A percentile compares a stretch with the other conserved stretches of the same genome.
These are phyloP conservation scores for Cordyceps pruinosa DNA, from an alignment of 2,329 filamentous ascomycete genomes.

Conservation along the genomic window DNA sequence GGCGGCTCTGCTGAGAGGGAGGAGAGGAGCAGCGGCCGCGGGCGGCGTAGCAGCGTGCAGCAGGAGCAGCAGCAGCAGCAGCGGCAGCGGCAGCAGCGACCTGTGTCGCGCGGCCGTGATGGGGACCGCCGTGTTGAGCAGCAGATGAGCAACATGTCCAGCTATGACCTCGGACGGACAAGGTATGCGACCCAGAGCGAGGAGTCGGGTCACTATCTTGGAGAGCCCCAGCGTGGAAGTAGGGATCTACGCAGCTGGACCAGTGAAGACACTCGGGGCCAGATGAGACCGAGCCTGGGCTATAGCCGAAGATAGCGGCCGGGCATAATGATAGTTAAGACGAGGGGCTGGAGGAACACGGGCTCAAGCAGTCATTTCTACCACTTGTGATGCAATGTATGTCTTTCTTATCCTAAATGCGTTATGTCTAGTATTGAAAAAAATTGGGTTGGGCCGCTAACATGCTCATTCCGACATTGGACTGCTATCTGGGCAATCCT, in stretches of 20 bases:
- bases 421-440: not conserved
- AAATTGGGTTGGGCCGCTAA: not conserved
- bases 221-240: not conserved
- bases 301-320: not conserved
- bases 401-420: not conserved
- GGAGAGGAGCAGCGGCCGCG: not conserved
- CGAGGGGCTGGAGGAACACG: slow-evolving; percentile 1
- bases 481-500: slow-evolving; percentile 1
- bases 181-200: not conserved
- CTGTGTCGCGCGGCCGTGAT: not conserved
- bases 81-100: not conserved
- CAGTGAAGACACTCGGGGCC: not conserved
- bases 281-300: not conserved
- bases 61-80: too few species aligned
- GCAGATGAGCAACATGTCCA: not conserved
- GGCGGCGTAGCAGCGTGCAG: not conserved
- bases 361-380: not conserved
- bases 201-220: not conserved
- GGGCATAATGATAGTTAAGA: not conserved
- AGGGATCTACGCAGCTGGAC: not conserved
- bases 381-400: not conserved
- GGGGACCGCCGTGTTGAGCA: not conserved
- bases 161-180: not conserved
- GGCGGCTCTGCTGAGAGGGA: not conserved
- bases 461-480: not conserved